phyloP scores from a whole-genome alignment of 495 filamentous ascomycete genomes.

The Staphylotrichum tortipilum region DNA sequence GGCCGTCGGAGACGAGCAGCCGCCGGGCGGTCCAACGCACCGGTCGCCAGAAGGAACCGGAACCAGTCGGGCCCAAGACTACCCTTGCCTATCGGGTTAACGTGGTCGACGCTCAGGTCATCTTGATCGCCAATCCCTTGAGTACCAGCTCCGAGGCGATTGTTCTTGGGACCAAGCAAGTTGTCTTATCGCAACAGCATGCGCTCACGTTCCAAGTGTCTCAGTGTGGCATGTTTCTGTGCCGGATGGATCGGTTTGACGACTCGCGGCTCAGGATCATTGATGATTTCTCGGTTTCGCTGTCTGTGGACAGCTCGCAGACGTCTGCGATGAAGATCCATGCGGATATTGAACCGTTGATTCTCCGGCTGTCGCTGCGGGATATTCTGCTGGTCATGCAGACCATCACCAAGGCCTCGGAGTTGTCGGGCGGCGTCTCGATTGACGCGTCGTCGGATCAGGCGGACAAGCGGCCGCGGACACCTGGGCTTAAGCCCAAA shows the following conservation, averaged over 20 bases:
- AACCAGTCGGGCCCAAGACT: conserved; percentile 44
- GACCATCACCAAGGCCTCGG: conserved; percentile 86
- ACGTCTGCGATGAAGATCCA: conserved; percentile 67
- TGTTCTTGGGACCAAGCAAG: conserved; percentile 87
- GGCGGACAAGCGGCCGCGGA: conserved; percentile 61
- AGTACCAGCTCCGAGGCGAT: conserved; percentile 88
- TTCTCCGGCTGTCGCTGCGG: conserved; percentile 84
- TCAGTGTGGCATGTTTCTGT: conserved; percentile 95
- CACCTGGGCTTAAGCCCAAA: conserved; percentile 47
- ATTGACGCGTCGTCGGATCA: conserved; percentile 36
- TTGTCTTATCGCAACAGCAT: conserved; percentile 87
- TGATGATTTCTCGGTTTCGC: conserved; percentile 86
- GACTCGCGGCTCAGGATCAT: conserved; percentile 78
- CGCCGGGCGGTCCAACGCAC: conserved; percentile 2
- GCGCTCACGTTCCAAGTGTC: conserved; percentile 85
- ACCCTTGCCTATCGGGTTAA: conserved; percentile 85
- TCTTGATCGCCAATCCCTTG: conserved; percentile 88
- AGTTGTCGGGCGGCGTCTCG: conserved; percentile 58
- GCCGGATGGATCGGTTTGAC: conserved; percentile 95
- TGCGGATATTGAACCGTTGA: conserved; percentile 80
- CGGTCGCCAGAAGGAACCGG: conserved; percentile 1
- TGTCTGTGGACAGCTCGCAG: conserved; percentile 77
- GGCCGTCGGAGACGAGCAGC: conserved; percentile 19
- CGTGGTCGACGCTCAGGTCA: conserved; percentile 89
- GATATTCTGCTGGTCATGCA: conserved; percentile 92